Base-by-base conservation (phyloP, 2,329 filamentous ascomycete species). In the Conoideocrella luteorostrata region DNA sequence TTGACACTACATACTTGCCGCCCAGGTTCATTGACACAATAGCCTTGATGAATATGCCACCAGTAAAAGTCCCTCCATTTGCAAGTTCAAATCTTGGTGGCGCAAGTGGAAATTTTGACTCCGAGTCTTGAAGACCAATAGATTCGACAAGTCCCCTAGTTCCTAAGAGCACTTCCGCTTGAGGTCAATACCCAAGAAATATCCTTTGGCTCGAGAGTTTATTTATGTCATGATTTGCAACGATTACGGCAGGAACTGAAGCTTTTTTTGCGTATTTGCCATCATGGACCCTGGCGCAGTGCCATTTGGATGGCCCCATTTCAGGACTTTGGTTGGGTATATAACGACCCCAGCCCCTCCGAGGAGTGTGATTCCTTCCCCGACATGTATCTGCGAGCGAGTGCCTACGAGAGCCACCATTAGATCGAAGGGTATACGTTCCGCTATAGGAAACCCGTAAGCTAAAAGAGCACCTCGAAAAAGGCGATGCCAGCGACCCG, bases 211-310 rank as follows among this genome's bases (percentile, higher is more conserved):
- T 29, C 9, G 26, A 13, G 13, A 29, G 13, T 13, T 29, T 13
- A 9, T 29, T 13, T 13, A 29, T 29, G 26, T 72, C 43, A 44
- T 46, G 32, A 46, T 50, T 30, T 43, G 36, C 45, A 47, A 44
- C 42, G 43, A 24, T 13, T 13, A 29, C 26, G 26, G 26, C 26
- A 29, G 26, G 13, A 13, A 9, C 26, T 9, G 9, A 29, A 29
- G 9, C 9, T 29, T 29, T 7, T 13, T 7, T 29, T 9, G 26
- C 13, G 26, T 29, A 13, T 9, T 29, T 13, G 26, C 13, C 26
- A 13, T 29, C 26, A 29, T 29, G 9, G 13, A 29, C 26, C 26
- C 7, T 9, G 26, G 26, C 26, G 26, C 26, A 29, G 26, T 29
- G 26, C 26, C 26, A 29, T 29, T 29, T n/a, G n/a, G n/a, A n/a